Evolutionary conservation across 2,329 filamentous ascomycete species (phyloP), one percentile per base, ranked within the genome.

Genomic region (Arthrinium puccinioides): DNA sequence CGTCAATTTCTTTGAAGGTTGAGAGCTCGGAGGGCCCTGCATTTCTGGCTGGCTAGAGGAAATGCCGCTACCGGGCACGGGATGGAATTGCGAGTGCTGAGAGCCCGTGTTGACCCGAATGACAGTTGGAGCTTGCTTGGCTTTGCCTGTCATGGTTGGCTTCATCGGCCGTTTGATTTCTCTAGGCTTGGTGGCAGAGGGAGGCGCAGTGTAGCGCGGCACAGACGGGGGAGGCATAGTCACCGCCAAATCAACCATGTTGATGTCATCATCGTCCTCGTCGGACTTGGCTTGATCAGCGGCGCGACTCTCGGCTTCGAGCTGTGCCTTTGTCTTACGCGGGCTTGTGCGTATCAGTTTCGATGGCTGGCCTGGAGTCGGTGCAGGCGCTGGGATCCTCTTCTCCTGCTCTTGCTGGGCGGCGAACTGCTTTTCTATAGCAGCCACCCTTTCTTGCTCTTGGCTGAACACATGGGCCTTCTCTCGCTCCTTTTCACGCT

Each of bases 71-170:
- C 48, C 56, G 9, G 72, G 59, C n/a, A n/a, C n/a, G 21, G 31
- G 31, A 15, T 33, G 31, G 13, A 33, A 33, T 9, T 33, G 31
- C 9, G 31, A 21, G 9, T 33, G 31, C 13, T 33, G 31, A 9
- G 78, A 81, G 16, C 74, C 73, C 36, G 77, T 79, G 46, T 82
- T 84, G 42, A 87, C 81, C 40, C 75, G 76, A 49, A 84, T 88
- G 40, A 83, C 76, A 4, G 84, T 86, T 7, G 81, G 84, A 1
- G 75, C 76, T 41, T 81, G 78, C 54, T 80, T 86, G 0, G 70
- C 54, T 54, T 83, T 85, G 9, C 60, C 46, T 4, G 67, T 47
- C 1, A 67, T 51, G 8, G 68, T 69, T 2, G 80, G 79, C 48
- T 76, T 83, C 4, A 74, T 52, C 1, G 79, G 79, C 37, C 80